Evolutionary conservation across 2,329 filamentous ascomycete genomes (phyloP).

Genomic region (Drechmeria coniospora): DNA sequence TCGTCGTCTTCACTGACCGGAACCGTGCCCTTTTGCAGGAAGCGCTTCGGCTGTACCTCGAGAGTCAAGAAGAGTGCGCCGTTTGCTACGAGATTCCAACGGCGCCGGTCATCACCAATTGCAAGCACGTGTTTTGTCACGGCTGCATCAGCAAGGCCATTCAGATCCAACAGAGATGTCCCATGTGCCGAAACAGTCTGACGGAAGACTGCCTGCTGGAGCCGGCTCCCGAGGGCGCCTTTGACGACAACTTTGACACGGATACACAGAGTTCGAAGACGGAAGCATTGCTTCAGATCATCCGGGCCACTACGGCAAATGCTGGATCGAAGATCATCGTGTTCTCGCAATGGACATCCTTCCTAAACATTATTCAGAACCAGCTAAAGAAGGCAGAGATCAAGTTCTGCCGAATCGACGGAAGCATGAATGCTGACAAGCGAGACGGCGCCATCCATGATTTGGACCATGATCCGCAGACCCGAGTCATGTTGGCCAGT

Average conservation of each 20-base stretch:
- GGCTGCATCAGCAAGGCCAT: slow-evolving; percentile 63
- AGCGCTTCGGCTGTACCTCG: slow-evolving; percentile 60
- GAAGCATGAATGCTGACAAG: slow-evolving; percentile 53
- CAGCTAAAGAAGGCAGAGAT: slow-evolving; percentile 47
- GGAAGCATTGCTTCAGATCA: slow-evolving; percentile 59
- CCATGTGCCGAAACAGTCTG: slow-evolving; percentile 64
- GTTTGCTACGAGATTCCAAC: slow-evolving; percentile 63
- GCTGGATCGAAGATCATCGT: slow-evolving; percentile 52
- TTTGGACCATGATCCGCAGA: slow-evolving; percentile 51
- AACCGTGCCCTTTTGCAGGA: slow-evolving; percentile 60
- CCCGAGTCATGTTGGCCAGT: slow-evolving; percentile 66
- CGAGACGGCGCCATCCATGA: slow-evolving; percentile 59
- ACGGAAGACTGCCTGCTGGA: slow-evolving; percentile 45
- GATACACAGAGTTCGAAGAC: slow-evolving; percentile 68
- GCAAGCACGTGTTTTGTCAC: slow-evolving; percentile 66
- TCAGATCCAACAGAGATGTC: slow-evolving; percentile 63
- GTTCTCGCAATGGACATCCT: slow-evolving; percentile 66
- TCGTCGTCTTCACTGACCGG: slow-evolving; percentile 55
- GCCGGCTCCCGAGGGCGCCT: slow-evolving; percentile 40
- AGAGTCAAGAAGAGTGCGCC: slow-evolving; percentile 68
- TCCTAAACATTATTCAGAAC: slow-evolving; percentile 55
- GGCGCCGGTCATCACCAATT: slow-evolving; percentile 67
- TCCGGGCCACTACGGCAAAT: slow-evolving; percentile 52
- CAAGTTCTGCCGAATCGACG: slow-evolving; percentile 60
- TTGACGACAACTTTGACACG: slow-evolving; percentile 38